Conservation (phyloP, 768 basidiomycete species). For the Boletus huronensis region DNA sequence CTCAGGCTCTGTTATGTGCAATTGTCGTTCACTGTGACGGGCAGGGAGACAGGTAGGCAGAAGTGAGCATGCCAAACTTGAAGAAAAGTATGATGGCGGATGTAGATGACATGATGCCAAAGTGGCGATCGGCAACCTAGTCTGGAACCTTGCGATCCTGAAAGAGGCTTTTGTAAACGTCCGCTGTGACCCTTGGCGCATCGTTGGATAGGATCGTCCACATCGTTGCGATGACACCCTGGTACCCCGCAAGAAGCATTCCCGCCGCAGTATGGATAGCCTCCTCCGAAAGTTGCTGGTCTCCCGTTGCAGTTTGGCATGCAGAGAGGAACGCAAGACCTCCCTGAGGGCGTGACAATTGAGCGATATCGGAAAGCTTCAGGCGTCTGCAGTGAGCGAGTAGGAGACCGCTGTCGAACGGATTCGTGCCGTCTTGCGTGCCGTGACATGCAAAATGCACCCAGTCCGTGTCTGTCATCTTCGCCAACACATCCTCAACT, state of each 20-base stretch:
- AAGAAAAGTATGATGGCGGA: too few species aligned
- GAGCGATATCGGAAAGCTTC: neutral
- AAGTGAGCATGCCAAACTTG: too few species aligned
- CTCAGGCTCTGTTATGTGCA: too few species aligned
- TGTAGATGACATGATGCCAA: too few species aligned
- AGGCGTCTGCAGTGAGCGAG: constrained; percentile 1
- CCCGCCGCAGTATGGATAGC: neutral
- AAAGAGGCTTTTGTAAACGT: neutral
- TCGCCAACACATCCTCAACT: neutral
- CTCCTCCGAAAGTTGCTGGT: neutral
- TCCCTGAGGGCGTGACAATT: constrained; percentile 5
- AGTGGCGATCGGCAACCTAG: too few species aligned
- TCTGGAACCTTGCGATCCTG: neutral
- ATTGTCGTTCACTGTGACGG: too few species aligned
- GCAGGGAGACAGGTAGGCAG: too few species aligned
- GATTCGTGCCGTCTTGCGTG: too few species aligned
- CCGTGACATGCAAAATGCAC: constrained; percentile 34
- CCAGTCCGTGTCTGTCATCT: neutral
- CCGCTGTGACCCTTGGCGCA: neutral
- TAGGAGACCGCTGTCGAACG: too few species aligned
- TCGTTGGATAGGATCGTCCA: constrained; percentile 1
- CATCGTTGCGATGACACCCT: neutral
- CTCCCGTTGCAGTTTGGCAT: neutral
- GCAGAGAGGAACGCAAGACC: constrained; percentile 27
- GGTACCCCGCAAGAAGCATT: constrained; percentile 1